A percentile compares a stretch with the other conserved stretches of the same genome.
These are phyloP conservation scores for Fusarium transvaalense DNA, from an alignment of 2,329 filamentous ascomycete genomes.

Conservation along the genomic window DNA sequence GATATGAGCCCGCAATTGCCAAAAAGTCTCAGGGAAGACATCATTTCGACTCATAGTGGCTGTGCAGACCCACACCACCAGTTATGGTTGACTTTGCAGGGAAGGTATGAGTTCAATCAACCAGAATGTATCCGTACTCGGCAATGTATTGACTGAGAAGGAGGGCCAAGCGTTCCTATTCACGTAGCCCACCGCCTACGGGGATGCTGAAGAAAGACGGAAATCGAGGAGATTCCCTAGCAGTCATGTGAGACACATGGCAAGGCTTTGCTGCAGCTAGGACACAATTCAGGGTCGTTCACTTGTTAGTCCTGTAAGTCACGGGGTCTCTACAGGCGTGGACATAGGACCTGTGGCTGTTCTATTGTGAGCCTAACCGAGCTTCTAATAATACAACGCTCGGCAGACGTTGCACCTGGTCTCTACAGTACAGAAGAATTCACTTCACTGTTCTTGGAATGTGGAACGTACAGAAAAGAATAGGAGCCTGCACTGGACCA, in stretches of 20 bases:
- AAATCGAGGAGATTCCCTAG: slow-evolving; percentile 13
- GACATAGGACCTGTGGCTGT: slow-evolving; percentile 14
- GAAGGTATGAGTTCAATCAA: neutral
- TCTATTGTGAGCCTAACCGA: neutral
- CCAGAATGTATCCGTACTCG: neutral
- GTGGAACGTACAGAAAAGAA: neutral
- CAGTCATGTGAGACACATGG: slow-evolving; percentile 9
- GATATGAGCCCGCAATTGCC: slow-evolving; percentile 34
- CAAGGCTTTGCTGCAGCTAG: slow-evolving; percentile 13
- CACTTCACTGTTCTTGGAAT: slow-evolving; percentile 5
- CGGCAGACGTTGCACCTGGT: slow-evolving; percentile 5
- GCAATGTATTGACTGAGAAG: neutral
- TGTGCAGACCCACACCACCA: slow-evolving; percentile 19
- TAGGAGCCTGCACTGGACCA: neutral
- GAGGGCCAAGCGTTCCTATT: neutral
- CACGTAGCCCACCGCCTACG: neutral
- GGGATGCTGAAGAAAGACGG: slow-evolving; percentile 16
- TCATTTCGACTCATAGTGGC: neutral
- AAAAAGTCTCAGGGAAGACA: slow-evolving; percentile 2
- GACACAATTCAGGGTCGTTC: neutral
- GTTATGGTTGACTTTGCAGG: slow-evolving; percentile 1
- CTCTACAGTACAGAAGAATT: slow-evolving; percentile 1
- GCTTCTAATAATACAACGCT: slow-evolving; percentile 28
- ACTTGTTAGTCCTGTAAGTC: neutral
- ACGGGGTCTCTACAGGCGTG: neutral